A percentile compares a stretch with the other conserved stretches of the same genome.
Conservation (phyloP, 495 filamentous ascomycete species). For the Talaromyces thailandensis region DNA sequence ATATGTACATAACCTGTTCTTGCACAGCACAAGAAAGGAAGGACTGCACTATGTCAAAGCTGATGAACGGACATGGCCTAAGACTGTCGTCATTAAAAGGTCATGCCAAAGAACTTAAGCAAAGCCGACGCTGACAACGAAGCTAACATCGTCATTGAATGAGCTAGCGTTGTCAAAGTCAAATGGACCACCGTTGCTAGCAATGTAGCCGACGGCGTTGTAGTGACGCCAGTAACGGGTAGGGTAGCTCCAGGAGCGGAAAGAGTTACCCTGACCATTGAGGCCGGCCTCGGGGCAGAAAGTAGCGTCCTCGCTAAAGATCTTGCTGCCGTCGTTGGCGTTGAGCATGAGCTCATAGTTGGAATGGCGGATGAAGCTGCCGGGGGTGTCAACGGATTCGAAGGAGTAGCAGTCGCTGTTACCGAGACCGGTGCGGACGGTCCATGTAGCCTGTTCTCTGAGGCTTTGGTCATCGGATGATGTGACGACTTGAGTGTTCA, state of each 20-base stretch:
- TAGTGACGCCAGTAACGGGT: constrained; percentile 49
- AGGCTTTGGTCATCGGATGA: constrained; percentile 36
- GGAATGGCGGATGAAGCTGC: constrained; percentile 45
- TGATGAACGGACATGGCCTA: not conserved
- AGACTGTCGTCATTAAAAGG: not conserved
- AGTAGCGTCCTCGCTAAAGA: constrained; percentile 45
- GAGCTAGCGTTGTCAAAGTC: constrained; percentile 34
- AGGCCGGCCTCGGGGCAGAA: constrained; percentile 42
- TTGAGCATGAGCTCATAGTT: constrained; percentile 36
- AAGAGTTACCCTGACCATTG: constrained; percentile 34
- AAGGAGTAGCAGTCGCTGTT: constrained; percentile 47
- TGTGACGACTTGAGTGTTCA: constrained; percentile 43
- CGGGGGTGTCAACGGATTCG: constrained; percentile 44
- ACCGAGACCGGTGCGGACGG: constrained; percentile 39
- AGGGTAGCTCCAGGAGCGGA: constrained; percentile 49
- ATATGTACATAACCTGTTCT: not conserved
- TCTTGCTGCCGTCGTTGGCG: constrained; percentile 40
- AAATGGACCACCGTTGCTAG: constrained; percentile 43
- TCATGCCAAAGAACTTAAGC: constrained; percentile 15
- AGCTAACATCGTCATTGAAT: constrained; percentile 46
- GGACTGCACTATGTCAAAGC: not conserved
- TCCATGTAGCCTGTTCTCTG: constrained; percentile 45
- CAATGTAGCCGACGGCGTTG: constrained; percentile 31
- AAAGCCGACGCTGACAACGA: constrained; percentile 31
- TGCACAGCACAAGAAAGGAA: not conserved